Base-by-base conservation (phyloP, 177 flowering plant genomes). In the Telopea speciosissima region DNA sequence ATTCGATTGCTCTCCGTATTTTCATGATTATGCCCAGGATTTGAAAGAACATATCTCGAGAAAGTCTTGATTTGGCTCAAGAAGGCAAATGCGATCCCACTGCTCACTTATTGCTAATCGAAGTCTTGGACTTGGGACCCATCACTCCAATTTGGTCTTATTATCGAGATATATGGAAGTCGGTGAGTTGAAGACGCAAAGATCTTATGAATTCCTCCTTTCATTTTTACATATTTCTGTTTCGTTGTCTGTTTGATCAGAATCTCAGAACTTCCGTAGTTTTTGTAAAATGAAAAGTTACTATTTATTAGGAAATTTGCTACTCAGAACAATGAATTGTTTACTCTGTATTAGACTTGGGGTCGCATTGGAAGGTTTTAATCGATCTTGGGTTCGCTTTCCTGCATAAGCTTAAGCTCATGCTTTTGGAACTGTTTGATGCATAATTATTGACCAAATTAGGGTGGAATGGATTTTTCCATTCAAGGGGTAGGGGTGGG, bases 261-360 rank as follows among this genome's bases (percentile, higher is more conserved):
- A 21, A 58, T 24, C n/a, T n/a, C 61, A 58, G 61, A 58, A 66
- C 58, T 42, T 66, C 8, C 8, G 17, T n/a, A 19, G 61, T n/a
- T 16, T 58, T 0, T 58, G 8, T 58, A 16, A 58, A 31, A 61
- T 65, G 6, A 36, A 56, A 17, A 5, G 16, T 36, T 65, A 36
- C 56, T 72, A 12, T 42, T 23, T 24, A 31, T 45, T 65, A 31
- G 24, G 40, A 56, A 65, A 12, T 58, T n/a, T 63, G 28, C 31
- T 36, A 56, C 69, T 64, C 11, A 64, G 65, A 63, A 54, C 65
- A 65, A 71, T 71, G 24, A 65, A 63, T 24, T 56, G 64, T 24
- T 65, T 17, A 56, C 17, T 45, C 40, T 33, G 40, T 45, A 45
- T 45, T 45, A 16, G 54, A 45, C 8, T 45, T 45, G 54, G 19